Conservation (phyloP, 2,329 filamentous ascomycete species). For the Claviceps maximensis region DNA sequence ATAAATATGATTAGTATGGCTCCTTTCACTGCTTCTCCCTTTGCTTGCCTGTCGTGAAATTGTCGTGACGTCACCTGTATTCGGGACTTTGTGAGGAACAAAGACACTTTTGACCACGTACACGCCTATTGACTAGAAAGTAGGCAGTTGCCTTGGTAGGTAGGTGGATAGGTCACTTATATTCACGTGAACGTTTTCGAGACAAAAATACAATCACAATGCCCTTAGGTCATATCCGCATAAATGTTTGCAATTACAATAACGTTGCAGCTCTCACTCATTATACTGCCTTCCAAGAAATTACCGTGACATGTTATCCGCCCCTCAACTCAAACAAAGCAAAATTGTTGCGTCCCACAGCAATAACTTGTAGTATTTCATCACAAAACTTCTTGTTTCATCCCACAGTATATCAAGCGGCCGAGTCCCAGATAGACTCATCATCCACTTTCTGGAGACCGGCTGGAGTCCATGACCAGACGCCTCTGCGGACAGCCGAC, state of each 20-base stretch:
- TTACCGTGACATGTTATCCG: conserved; percentile 12
- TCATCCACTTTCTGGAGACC: conserved; percentile 22
- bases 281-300: conserved; percentile 23
- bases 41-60: not conserved
- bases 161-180: not conserved
- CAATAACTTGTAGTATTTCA: conserved; percentile 13
- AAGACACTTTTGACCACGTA: not conserved
- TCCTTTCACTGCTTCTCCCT: no score
- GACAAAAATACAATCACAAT: conserved; percentile 10
- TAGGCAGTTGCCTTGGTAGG: no score
- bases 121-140: no score
- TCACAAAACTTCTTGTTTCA: conserved; percentile 7
- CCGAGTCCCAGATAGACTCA: conserved; percentile 18
- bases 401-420: conserved; percentile 13
- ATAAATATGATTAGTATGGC: no score
- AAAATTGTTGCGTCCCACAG: conserved; percentile 16
- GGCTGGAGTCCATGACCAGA: conserved; percentile 21
- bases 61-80: no score
- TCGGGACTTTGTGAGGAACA: not conserved
- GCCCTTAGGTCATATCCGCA: conserved; percentile 10
- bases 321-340: conserved; percentile 17
- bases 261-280: conserved; percentile 16
- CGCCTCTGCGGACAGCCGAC: conserved; percentile 17
- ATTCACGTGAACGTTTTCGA: conserved; percentile 4
- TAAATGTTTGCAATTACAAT: conserved; percentile 18